phyloP scores from a whole-genome alignment of 2,329 filamentous ascomycete genomes.

The Curvularia eragrostidis region DNA sequence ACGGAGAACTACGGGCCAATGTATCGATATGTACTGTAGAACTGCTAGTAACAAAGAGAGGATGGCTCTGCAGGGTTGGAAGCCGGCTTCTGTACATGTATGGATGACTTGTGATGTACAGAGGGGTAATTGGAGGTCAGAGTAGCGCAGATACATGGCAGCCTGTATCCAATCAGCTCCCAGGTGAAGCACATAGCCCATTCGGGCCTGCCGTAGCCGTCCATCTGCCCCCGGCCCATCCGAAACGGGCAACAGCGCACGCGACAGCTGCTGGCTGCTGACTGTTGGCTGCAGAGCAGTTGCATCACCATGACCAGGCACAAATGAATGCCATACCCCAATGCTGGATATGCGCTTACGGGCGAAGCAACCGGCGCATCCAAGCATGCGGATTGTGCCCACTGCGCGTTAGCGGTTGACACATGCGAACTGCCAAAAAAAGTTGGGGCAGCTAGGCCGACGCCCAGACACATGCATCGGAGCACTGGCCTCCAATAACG shows the following conservation, averaged over 20 bases:
- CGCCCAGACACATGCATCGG: slow-evolving; percentile 1
- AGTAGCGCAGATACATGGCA: slow-evolving; percentile 1
- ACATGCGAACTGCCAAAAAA: slow-evolving; percentile 14
- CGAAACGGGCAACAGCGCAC: slow-evolving; percentile 20
- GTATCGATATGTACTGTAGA: slow-evolving; percentile 40
- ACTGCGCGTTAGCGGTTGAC: slow-evolving; percentile 1
- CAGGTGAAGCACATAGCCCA: slow-evolving; percentile 3
- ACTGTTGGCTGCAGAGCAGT: background rate
- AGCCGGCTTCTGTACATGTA: background rate
- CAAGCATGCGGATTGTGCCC: background rate
- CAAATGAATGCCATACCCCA: background rate
- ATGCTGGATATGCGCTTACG: background rate
- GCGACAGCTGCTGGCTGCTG: slow-evolving; percentile 6
- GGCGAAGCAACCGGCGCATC: background rate
- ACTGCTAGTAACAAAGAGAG: background rate
- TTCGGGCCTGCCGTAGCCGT: background rate
- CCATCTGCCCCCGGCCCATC: background rate
- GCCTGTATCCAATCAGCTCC: slow-evolving; percentile 8
- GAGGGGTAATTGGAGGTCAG: background rate
- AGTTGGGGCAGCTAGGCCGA: slow-evolving; percentile 7
- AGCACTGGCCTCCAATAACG: slow-evolving; percentile 15
- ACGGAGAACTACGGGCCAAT: slow-evolving; percentile 46
- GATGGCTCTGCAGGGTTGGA: background rate
- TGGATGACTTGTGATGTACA: slow-evolving; percentile 4
- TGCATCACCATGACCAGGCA: background rate